Percentiles rank a stretch among this genome's conserved stretches.
These are phyloP conservation scores for Acanthamoeba royreba DNA, from an alignment of 208 protist genomes.

Conservation along the genomic window DNA sequence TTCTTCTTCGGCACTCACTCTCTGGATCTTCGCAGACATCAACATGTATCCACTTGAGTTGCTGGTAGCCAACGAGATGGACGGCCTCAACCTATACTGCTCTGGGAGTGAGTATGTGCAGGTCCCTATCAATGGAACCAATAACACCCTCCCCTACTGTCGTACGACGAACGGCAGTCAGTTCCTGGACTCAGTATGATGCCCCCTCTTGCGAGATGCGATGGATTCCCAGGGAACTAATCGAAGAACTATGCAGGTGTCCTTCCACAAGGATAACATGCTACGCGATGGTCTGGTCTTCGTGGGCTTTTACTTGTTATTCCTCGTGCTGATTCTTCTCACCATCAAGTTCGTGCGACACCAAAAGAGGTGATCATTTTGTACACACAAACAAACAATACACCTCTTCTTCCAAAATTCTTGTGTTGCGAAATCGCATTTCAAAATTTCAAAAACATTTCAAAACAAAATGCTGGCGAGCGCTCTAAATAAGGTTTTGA, in stretches of 20 bases:
- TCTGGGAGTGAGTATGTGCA: neutral
- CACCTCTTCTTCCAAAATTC: no score
- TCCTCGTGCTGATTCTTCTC: neutral
- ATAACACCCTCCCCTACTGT: neutral
- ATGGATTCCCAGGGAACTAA: neutral
- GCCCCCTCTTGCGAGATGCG: neutral
- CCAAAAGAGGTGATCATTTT: neutral
- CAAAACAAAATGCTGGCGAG: no score
- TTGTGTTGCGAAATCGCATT: no score
- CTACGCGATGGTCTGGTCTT: neutral
- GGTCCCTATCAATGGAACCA: neutral
- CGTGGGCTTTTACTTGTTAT: neutral
- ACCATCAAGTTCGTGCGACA: neutral
- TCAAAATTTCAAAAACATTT: no score
- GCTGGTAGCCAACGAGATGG: slow-evolving; percentile 21
- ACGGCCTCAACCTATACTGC: slow-evolving; percentile 2
- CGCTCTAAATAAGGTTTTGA: no score
- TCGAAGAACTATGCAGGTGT: neutral
- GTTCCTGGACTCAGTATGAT: neutral
- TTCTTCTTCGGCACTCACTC: neutral
- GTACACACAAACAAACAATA: no score
- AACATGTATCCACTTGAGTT: slow-evolving; percentile 36
- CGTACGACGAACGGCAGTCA: neutral
- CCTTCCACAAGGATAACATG: slow-evolving; percentile 17
- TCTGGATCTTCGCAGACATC: neutral